Evolutionary conservation across 2,329 filamentous ascomycete genomes (phyloP).

Genomic region (Podosphaera aphanis): DNA sequence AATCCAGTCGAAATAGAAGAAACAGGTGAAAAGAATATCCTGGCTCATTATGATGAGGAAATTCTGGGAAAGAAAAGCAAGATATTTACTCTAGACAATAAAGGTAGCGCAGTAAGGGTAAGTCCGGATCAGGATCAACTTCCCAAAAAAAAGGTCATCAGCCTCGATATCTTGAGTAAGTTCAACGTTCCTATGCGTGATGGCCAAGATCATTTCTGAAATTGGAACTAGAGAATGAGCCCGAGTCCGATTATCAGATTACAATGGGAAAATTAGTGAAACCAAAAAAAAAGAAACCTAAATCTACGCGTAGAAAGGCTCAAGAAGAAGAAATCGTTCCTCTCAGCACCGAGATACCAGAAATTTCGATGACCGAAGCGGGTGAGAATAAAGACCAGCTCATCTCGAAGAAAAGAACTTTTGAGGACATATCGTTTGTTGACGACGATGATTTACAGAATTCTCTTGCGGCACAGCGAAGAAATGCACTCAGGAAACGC

Average conservation of each 20-base stretch:
- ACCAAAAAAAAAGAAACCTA: conserved; percentile 74
- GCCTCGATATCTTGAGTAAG: conserved; percentile 45
- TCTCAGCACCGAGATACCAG: conserved; percentile 10
- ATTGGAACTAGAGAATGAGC: conserved; percentile 28
- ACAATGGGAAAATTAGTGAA: conserved; percentile 79
- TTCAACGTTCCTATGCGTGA: conserved; percentile 1
- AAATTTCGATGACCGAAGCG: conserved; percentile 17
- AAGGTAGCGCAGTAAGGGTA: conserved; percentile 27
- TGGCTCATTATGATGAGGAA: conserved; percentile 89
- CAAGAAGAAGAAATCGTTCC: conserved; percentile 38
- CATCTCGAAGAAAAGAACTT: conserved; percentile 36
- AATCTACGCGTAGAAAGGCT: conserved; percentile 46
- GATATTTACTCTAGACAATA: conserved; percentile 63
- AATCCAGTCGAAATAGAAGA: conserved; percentile 55
- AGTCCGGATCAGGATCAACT: conserved; percentile 32
- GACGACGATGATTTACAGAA: conserved; percentile 88
- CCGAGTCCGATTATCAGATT: conserved; percentile 71
- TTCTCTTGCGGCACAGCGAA: conserved; percentile 60
- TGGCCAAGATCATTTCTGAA: conserved; percentile 11
- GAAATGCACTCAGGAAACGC: conserved; percentile 69
- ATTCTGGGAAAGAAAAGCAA: conserved; percentile 78
- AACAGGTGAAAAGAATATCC: conserved; percentile 39
- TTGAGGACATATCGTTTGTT: conserved; percentile 45
- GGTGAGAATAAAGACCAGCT: conserved; percentile 57
- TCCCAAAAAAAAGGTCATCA: conserved; percentile 43